Percentiles rank a stretch among this genome's conserved stretches.
Conservation (phyloP, 2,329 filamentous ascomycete species). For the Biscogniauxia marginata region DNA sequence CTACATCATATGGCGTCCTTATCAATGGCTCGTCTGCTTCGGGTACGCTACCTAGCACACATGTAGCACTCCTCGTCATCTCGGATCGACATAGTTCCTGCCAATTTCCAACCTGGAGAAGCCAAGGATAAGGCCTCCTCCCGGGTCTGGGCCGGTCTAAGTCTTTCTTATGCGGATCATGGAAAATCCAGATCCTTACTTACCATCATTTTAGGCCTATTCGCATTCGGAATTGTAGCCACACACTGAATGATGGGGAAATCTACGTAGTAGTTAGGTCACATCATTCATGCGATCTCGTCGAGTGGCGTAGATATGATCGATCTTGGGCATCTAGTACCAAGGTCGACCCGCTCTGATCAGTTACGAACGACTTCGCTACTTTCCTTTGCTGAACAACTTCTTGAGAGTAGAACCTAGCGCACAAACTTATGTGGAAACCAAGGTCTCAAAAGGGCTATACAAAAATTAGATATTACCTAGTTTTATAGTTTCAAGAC, state of each 20-base stretch:
- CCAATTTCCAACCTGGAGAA: slow-evolving; percentile 7
- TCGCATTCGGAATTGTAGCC: not conserved
- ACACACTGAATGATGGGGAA: too few relatives aligned
- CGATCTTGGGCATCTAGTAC: not conserved
- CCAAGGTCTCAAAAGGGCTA: too few relatives aligned
- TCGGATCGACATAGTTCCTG: slow-evolving; percentile 31
- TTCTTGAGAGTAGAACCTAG: not conserved
- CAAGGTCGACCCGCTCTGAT: not conserved
- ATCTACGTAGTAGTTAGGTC: too few relatives aligned
- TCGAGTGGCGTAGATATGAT: not conserved
- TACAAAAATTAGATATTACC: too few relatives aligned
- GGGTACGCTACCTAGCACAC: not conserved
- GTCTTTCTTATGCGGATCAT: slow-evolving; percentile 1
- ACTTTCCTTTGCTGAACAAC: not conserved
- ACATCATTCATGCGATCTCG: not conserved
- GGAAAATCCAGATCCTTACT: not conserved
- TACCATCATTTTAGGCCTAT: not conserved
- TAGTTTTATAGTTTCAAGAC: too few relatives aligned
- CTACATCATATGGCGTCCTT: not conserved
- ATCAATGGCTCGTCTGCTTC: not conserved
- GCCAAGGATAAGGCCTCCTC: slow-evolving; percentile 2
- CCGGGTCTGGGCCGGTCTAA: slow-evolving; percentile 1
- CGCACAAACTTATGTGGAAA: too few relatives aligned
- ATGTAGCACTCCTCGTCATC: slow-evolving; percentile 24
- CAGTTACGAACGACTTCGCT: not conserved